A percentile compares a stretch with the other conserved stretches of the same genome.
These are phyloP conservation scores for Akanthomyces lecanii DNA, from an alignment of 2,329 filamentous ascomycete species.

Conservation along the genomic window DNA sequence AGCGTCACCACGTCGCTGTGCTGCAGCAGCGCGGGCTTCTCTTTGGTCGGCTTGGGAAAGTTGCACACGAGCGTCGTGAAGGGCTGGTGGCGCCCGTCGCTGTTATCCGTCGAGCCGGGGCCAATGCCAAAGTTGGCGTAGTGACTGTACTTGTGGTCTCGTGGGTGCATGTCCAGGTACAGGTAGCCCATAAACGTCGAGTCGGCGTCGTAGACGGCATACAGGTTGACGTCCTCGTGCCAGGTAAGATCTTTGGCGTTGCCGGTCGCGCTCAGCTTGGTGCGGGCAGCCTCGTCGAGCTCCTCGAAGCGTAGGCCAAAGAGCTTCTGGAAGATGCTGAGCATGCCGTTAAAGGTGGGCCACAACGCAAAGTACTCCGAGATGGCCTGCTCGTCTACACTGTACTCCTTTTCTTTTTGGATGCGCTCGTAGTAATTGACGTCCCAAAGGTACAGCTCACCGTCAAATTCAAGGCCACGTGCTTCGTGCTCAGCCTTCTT, in stretches of 20 bases:
- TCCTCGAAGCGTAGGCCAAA: constrained; percentile 59
- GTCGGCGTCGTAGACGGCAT: constrained; percentile 74
- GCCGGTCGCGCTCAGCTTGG: constrained; percentile 59
- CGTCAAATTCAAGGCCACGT: constrained; percentile 57
- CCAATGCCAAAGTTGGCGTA: constrained; percentile 82
- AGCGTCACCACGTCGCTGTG: constrained; percentile 79
- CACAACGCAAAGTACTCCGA: constrained; percentile 80
- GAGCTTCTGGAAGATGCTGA: constrained; percentile 9
- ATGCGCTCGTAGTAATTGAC: constrained; percentile 74
- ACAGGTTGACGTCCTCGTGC: constrained; percentile 78
- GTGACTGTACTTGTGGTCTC: constrained; percentile 81
- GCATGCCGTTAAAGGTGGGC: constrained; percentile 66
- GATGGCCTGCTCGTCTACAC: constrained; percentile 73
- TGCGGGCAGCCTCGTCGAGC: constrained; percentile 61
- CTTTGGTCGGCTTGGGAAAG: constrained; percentile 74
- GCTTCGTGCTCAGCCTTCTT: constrained; percentile 67
- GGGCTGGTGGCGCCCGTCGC: constrained; percentile 69
- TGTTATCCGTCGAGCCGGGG: constrained; percentile 62
- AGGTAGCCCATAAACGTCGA: constrained; percentile 77
- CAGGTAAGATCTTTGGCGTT: constrained; percentile 70
- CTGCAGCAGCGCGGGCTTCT: constrained; percentile 74
- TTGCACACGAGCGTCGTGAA: constrained; percentile 80
- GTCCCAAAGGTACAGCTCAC: constrained; percentile 79
- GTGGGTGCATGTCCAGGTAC: constrained; percentile 76
- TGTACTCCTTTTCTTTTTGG: constrained; percentile 76